Conservation (phyloP, 805 yeast genomes). For the Nakazawaea populi region DNA sequence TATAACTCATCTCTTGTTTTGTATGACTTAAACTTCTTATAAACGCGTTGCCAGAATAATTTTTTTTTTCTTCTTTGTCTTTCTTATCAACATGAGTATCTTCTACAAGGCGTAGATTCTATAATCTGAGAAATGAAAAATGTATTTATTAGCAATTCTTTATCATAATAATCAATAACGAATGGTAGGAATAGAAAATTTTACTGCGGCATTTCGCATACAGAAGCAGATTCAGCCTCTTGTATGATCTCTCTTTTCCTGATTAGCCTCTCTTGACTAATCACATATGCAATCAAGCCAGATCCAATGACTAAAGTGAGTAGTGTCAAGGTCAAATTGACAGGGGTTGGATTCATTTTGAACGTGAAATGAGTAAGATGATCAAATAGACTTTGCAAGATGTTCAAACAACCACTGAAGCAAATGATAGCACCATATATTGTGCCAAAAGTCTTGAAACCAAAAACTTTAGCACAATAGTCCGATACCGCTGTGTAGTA, state of each 20-base stretch:
- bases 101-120: too few relatives aligned
- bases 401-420: conserved; percentile 74
- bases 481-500: conserved; percentile 92
- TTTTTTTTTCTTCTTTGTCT: too few relatives aligned
- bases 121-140: too few relatives aligned
- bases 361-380: conserved; percentile 61
- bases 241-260: conserved; percentile 47
- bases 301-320: conserved; percentile 50
- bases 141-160: too few relatives aligned
- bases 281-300: conserved; percentile 37
- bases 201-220: conserved; percentile 36
- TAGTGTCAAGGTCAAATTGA: conserved; percentile 50
- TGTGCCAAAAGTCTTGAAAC: conserved; percentile 87
- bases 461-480: conserved; percentile 88
- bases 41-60: neutral
- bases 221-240: conserved; percentile 60
- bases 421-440: conserved; percentile 85
- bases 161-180: too few relatives aligned
- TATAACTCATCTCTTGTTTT: neutral
- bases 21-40: neutral
- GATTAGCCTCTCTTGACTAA: conserved; percentile 32
- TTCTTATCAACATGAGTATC: too few relatives aligned
- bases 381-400: conserved; percentile 68
- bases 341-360: conserved; percentile 73
- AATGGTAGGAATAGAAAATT: too few relatives aligned